Conservation (phyloP, 192 early-diverging fungal species). For the Backusella psychrophila region DNA sequence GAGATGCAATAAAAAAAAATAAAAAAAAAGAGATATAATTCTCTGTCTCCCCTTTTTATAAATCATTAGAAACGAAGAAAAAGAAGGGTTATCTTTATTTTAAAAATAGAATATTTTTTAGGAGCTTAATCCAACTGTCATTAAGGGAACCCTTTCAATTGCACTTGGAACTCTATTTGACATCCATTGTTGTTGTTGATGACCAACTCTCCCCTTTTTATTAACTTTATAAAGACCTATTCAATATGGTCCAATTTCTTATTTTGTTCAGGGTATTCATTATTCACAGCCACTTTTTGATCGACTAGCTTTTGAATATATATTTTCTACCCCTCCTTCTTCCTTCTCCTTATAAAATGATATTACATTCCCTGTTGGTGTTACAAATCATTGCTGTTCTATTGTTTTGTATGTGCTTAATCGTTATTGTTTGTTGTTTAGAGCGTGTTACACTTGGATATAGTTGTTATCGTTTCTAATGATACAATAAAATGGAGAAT, state of each 20-base stretch:
- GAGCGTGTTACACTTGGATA: background rate
- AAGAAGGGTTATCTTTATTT: background rate
- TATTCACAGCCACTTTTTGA: background rate
- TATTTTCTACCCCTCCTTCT: background rate
- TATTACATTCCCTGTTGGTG: background rate
- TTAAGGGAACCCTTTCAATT: background rate
- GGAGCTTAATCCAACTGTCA: background rate
- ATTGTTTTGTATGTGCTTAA: background rate
- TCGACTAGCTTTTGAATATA: background rate
- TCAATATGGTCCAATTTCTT: background rate
- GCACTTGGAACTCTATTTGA: background rate
- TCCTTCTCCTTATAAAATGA: background rate
- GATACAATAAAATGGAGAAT: too few species aligned
- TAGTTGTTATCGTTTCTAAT: too few species aligned
- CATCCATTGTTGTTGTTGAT: background rate
- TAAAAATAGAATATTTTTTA: background rate
- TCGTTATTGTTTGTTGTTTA: background rate
- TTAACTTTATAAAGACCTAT: background rate
- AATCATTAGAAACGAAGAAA: too few species aligned
- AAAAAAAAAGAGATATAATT: background rate
- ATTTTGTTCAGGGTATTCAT: background rate
- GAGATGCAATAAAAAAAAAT: background rate
- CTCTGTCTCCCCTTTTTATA: background rate
- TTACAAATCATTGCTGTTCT: background rate
- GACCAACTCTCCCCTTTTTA: background rate